Percentiles rank a stretch among this genome's conserved stretches.
Conservation (phyloP, 495 filamentous ascomycete species). For the Aspergillus mulundensis region DNA sequence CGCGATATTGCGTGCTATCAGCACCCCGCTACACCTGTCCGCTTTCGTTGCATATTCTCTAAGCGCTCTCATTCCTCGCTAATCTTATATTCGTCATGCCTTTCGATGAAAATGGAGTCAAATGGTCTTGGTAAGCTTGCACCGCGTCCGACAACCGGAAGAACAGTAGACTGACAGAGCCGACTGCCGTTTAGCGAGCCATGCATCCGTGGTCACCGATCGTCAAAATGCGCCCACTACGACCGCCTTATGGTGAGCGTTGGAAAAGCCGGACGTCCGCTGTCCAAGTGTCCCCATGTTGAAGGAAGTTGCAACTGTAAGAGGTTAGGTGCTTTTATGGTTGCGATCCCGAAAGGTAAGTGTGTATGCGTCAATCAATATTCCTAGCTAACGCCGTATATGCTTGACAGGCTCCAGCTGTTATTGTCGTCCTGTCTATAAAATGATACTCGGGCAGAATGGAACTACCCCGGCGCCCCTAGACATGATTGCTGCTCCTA, state of each 20-base stretch:
- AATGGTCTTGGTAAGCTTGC: constrained; percentile 49
- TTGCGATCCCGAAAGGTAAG: constrained; percentile 47
- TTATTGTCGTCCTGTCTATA: constrained; percentile 40
- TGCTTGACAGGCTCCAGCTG: constrained; percentile 29
- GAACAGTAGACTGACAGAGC: background rate
- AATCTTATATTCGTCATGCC: constrained; percentile 33
- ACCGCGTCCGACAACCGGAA: background rate
- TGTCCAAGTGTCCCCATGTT: constrained; percentile 72
- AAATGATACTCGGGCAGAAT: constrained; percentile 25
- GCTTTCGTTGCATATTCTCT: background rate
- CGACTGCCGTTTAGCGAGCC: constrained; percentile 54
- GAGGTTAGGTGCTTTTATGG: constrained; percentile 48
- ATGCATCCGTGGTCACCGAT: constrained; percentile 82
- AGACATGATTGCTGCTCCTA: constrained; percentile 16
- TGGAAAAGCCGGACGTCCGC: constrained; percentile 73
- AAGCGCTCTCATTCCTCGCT: background rate
- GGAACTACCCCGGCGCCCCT: constrained; percentile 15
- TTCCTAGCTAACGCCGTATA: background rate
- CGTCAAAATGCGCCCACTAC: constrained; percentile 76
- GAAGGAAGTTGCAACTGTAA: constrained; percentile 57
- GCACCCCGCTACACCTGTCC: background rate
- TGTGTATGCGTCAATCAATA: background rate
- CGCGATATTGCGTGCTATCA: constrained; percentile 2
- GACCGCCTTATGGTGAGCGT: constrained; percentile 73
- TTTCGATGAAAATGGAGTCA: constrained; percentile 43